phyloP scores from a whole-genome alignment of 2,329 filamentous ascomycete species.

The Sporothrix pallida region DNA sequence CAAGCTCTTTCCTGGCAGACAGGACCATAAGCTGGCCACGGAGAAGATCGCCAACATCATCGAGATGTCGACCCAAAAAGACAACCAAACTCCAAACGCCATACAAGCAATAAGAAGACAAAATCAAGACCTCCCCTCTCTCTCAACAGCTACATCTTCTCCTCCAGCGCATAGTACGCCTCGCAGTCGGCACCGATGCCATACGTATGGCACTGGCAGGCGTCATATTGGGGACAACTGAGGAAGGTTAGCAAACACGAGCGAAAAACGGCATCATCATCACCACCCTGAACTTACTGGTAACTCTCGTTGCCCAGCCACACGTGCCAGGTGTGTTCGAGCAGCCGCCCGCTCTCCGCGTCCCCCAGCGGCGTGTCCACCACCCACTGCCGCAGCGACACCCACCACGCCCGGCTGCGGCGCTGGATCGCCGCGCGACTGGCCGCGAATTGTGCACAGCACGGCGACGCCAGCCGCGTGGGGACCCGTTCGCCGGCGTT shows the following conservation, averaged over 20 bases:
- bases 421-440: conserved; percentile 50
- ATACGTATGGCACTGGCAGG: conserved; percentile 39
- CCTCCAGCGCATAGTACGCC: conserved; percentile 35
- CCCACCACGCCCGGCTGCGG: conserved; percentile 52
- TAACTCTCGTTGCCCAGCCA: conserved; percentile 42
- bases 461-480: conserved; percentile 50
- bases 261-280: no score
- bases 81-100: background rate
- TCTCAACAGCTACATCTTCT: background rate
- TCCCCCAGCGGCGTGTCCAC: conserved; percentile 52
- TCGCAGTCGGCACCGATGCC: conserved; percentile 38
- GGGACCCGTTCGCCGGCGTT: conserved; percentile 43
- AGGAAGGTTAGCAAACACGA: background rate
- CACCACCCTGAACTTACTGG: conserved; percentile 33
- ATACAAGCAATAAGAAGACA: background rate
- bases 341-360: conserved; percentile 53
- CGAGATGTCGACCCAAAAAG: background rate
- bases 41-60: background rate
- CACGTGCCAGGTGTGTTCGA: conserved; percentile 62
- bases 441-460: conserved; percentile 62
- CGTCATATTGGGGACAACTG: conserved; percentile 38
- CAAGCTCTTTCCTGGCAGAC: background rate
- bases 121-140: background rate
- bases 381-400: conserved; percentile 55
- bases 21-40: background rate